Evolutionary conservation across 164 flowering plant species (phyloP), one percentile per base, ranked within the genome.

Genomic region (Kingdonia uniflora): DNA sequence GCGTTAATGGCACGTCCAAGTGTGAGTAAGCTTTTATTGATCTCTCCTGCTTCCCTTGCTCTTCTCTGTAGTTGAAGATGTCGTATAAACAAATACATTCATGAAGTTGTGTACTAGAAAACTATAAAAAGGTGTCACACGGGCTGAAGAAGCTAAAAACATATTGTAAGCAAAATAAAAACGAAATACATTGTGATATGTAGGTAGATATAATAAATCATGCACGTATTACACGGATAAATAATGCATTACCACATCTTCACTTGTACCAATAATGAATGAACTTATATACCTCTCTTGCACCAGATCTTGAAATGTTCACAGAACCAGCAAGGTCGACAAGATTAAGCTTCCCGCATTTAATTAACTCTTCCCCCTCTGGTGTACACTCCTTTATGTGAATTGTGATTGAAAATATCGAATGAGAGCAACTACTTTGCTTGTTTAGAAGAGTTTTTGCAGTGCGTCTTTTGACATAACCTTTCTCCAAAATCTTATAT

Each of bases 21-120:
- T 19, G 91, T 86, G 41, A 84, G 84, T 72, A 86, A 75, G 69
- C 91, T 86, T 65, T 86, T 86, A 65, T 84, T 86, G 41, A 86
- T 86, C 74, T 86, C 95, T 59, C 95, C 91, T 13, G 91, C 86
- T 77, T 86, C 95, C 74, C 95, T 80, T 65, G 95, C 95, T 69
- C 95, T 72, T 15, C 81, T 79, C 95, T 86, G 77, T 46, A 57
- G 26, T 13, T 16, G 39, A 11, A 56, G 37, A 51, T 17, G 42
- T 42, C 14, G 19, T 37, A 51, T 23, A 12, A 52, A 38, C 6
- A 39, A 12, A 33, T 40, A 51, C 5, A 49, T 15, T 8, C 12
- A 11, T n/a, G n/a, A 20, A 26, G 2, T 26, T 26, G 17, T 1
- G 3, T 19, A 19, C 20, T 14, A 74, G 42, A 22, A 14, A 33